Conservation (phyloP, 75 land plant genomes). For the Pseudotsuga menziesii region DNA sequence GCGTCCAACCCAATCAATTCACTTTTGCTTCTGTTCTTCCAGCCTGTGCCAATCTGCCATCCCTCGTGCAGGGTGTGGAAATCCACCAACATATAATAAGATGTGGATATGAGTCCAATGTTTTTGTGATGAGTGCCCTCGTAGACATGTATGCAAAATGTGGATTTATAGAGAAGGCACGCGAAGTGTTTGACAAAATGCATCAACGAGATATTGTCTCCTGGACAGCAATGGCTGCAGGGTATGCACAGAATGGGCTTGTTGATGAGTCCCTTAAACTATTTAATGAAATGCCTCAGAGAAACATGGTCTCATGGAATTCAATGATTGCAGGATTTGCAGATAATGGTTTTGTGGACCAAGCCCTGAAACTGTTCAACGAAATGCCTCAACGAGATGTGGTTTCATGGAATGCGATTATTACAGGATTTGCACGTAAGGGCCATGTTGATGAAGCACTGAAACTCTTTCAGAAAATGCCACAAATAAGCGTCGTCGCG, state of each 20-base stretch:
- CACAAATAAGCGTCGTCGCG: background rate
- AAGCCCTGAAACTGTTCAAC: background rate
- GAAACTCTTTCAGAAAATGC: background rate
- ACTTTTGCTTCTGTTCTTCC: conserved; percentile 10
- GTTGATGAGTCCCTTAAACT: background rate
- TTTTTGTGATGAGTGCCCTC: conserved; percentile 3
- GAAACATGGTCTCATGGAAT: background rate
- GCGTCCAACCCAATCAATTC: conserved; percentile 8
- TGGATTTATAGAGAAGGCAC: conserved; percentile 13
- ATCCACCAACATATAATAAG: conserved; percentile 13
- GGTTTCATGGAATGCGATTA: background rate
- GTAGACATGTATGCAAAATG: conserved; percentile 24
- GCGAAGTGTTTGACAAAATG: conserved; percentile 12
- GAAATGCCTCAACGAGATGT: background rate
- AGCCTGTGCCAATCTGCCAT: conserved; percentile 1
- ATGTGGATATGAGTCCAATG: conserved; percentile 1
- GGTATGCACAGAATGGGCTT: conserved; percentile 7
- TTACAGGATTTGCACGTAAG: background rate
- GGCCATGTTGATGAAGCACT: background rate
- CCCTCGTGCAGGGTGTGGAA: conserved; percentile 3
- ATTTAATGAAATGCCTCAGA: background rate
- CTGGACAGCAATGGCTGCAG: conserved; percentile 4
- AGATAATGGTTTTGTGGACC: background rate
- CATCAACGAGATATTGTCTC: background rate
- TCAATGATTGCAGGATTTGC: background rate